Conservation (phyloP, 148 eudicot genomes). For the Nyssa sinensis region DNA sequence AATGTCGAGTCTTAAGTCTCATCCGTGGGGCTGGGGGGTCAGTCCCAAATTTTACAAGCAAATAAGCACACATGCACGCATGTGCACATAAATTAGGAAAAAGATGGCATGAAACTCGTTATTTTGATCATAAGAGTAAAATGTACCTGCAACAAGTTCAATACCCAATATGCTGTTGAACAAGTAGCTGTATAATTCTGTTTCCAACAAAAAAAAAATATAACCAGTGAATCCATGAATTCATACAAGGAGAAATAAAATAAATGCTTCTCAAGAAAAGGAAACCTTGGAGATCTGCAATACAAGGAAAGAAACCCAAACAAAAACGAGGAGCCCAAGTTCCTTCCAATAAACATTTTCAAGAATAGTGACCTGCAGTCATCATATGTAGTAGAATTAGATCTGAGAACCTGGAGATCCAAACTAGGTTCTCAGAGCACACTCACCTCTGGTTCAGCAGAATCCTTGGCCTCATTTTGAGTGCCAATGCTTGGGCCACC, state of each 20-base stretch:
- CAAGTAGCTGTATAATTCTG: slow-evolving; percentile 69
- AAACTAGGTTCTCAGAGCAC: background rate
- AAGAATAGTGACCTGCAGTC: slow-evolving; percentile 48
- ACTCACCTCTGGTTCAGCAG: slow-evolving; percentile 42
- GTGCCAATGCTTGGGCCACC: slow-evolving; percentile 50
- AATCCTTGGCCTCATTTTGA: slow-evolving; percentile 20
- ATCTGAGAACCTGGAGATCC: background rate
- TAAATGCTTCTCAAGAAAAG: background rate
- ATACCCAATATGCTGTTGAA: slow-evolving; percentile 65
- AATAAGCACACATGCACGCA: no score
- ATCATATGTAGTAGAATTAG: slow-evolving; percentile 20
- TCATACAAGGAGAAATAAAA: slow-evolving; percentile 9
- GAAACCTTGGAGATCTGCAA: slow-evolving; percentile 74
- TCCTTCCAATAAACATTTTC: slow-evolving; percentile 90
- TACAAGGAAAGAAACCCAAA: slow-evolving; percentile 75
- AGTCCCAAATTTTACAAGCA: background rate
- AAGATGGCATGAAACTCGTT: background rate
- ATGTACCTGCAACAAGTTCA: slow-evolving; percentile 78
- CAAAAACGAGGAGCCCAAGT: slow-evolving; percentile 69
- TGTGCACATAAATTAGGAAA: background rate
- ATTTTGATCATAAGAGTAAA: background rate
- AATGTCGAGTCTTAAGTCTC: background rate
- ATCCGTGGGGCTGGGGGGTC: background rate
- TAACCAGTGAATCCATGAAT: background rate
- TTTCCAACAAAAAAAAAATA: background rate